Evolutionary conservation across 1,284 basidiomycete genomes (phyloP), one percentile per base, ranked within the genome.

Genomic region (Apiotrichum porosum): DNA sequence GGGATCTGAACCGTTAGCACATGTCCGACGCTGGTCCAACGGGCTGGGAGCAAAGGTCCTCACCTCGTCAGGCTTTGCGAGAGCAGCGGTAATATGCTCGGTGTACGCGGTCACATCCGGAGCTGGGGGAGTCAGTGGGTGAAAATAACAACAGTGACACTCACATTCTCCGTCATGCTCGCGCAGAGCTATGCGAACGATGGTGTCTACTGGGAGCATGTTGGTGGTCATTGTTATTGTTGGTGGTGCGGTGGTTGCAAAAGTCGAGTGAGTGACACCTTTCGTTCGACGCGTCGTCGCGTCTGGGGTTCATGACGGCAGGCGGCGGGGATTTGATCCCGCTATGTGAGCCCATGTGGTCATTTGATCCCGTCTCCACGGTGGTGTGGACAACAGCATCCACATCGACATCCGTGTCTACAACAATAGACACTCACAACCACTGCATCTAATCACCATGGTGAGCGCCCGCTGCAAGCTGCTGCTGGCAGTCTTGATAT

Each of bases 81-180:
- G 41, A 6, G 50, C 51, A 2, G 33, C 12, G 28, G 53, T 32
- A n/a, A 60, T 36, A 13, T 49, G 14, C 9, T 33, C 23, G 12
- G 47, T 42, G 31, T 53, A 47, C 10, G 31, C 39, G 1, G 46
- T 49, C 32, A 42, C 23, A 24, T 49, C 41, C 9, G 39, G 43
- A 12, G 37, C 52, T 41, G 49, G n/a, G 3, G 15, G 18, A 6
- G 31, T 17, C 22, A 19, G 36, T 22, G 28, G 10, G 9, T 14
- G 9, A 9, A 1, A n/a, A 10, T 22, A 14, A n/a, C 5, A 15
- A 43, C n/a, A n/a, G n/a, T n/a, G n/a, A n/a, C n/a, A n/a, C 48
- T 18, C 19, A 49, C 53, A 22, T 9, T 36, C 14, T n/a, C 51
- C 45, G 23, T 67, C 67, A 41, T 66, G 63, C 52, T 73, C 69